These are phyloP conservation scores for Phytophthora sp. DNA, from an alignment of 352 stramenopile species.

Conservation along the genomic window DNA sequence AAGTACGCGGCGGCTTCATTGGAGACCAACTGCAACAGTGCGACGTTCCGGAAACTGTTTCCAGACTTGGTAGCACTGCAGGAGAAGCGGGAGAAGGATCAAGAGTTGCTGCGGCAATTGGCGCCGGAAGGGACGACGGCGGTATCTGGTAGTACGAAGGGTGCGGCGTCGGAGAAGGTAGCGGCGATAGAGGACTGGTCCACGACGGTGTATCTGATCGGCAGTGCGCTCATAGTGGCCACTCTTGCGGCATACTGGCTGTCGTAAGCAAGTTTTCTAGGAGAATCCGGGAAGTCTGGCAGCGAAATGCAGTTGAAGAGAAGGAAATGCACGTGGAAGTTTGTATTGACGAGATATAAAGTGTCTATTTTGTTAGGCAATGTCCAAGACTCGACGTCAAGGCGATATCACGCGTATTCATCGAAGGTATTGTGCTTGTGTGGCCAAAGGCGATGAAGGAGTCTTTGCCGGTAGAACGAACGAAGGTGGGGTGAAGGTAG, in stretches of 20 bases:
- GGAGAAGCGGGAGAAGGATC: slow-evolving; percentile 53
- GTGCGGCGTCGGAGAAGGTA: slow-evolving; percentile 18
- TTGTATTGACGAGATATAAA: slow-evolving; percentile 12
- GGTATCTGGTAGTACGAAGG: slow-evolving; percentile 22
- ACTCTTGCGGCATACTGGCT: slow-evolving; percentile 56
- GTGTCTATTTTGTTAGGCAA: slow-evolving; percentile 16
- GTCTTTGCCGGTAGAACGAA: slow-evolving; percentile 36
- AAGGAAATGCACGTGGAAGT: slow-evolving; percentile 18
- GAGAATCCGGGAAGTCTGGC: not conserved
- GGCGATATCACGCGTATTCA: not conserved
- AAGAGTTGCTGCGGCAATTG: slow-evolving; percentile 47
- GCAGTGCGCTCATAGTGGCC: slow-evolving; percentile 45
- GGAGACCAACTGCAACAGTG: slow-evolving; percentile 81
- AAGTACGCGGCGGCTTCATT: slow-evolving; percentile 84
- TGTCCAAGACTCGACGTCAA: not conserved
- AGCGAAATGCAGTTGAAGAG: not conserved
- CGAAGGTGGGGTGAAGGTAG: slow-evolving; percentile 34
- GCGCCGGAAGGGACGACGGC: slow-evolving; percentile 7
- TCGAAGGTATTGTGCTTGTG: slow-evolving; percentile 12
- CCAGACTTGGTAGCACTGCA: slow-evolving; percentile 88
- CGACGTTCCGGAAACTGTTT: slow-evolving; percentile 89
- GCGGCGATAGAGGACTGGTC: slow-evolving; percentile 50
- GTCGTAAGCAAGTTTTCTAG: slow-evolving; percentile 39
- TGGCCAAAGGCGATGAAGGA: slow-evolving; percentile 4
- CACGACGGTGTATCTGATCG: slow-evolving; percentile 45